Evolutionary conservation across 768 basidiomycete genomes (phyloP).

Genomic region (Suillus discolor): DNA sequence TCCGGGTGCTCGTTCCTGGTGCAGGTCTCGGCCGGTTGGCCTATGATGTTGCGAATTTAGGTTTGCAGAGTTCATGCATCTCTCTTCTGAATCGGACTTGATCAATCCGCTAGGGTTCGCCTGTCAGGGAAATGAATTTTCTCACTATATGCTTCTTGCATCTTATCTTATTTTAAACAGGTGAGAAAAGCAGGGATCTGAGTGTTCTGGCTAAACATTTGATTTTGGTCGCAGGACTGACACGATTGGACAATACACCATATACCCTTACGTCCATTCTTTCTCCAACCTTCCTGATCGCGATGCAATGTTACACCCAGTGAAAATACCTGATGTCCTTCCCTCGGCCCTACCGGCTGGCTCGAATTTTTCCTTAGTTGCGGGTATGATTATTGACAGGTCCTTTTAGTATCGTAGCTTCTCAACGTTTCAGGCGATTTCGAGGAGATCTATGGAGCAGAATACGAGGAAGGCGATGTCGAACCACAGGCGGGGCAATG

Average conservation of each 20-base stretch:
- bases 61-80: constrained; percentile 41
- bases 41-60: constrained; percentile 82
- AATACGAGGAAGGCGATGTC: constrained; percentile 45
- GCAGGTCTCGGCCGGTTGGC: constrained; percentile 88
- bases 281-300: constrained; percentile 79
- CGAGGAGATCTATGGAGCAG: constrained; percentile 82
- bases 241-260: constrained; percentile 65
- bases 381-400: constrained; percentile 50
- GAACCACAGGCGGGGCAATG: constrained; percentile 78
- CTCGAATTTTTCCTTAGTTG: constrained; percentile 81
- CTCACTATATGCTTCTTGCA: constrained; percentile 90
- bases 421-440: constrained; percentile 68
- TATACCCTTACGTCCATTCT: constrained; percentile 91
- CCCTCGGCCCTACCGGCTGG: constrained; percentile 69
- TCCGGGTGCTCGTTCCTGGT: constrained; percentile 86
- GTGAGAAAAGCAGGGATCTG: constrained; percentile 41
- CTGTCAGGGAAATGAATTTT: constrained; percentile 95
- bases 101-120: constrained; percentile 64
- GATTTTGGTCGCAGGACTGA: constrained; percentile 50
- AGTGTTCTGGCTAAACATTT: neutral
- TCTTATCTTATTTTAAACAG: constrained; percentile 88
- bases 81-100: constrained; percentile 2
- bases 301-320: constrained; percentile 61
- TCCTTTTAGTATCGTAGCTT: neutral
- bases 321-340: constrained; percentile 82